phyloP scores from a whole-genome alignment of 75 land plant genomes.

The Gnetum montanum region DNA sequence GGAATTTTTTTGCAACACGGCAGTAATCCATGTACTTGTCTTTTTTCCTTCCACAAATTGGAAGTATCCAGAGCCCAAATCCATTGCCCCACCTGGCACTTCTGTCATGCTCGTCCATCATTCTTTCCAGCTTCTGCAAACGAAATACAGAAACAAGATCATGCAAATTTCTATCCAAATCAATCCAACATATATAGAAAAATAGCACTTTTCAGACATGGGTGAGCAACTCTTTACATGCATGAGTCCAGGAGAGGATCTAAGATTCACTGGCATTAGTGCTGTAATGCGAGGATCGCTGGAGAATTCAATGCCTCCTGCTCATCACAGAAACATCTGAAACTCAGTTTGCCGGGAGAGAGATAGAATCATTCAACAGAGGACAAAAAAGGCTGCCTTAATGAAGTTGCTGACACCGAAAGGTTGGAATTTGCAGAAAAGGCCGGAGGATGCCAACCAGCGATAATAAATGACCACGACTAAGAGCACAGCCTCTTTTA shows the following conservation, averaged over 20 bases:
- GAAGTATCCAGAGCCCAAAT: constrained; percentile 50
- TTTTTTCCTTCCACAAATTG: constrained; percentile 21
- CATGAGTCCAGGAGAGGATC: constrained; percentile 27
- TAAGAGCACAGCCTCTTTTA: neutral
- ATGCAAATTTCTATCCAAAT: no score
- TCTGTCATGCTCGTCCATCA: constrained; percentile 23
- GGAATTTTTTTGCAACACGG: constrained; percentile 28
- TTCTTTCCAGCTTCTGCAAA: constrained; percentile 22
- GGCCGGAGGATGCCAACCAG: no score
- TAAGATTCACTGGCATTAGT: constrained; percentile 23
- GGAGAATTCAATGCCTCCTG: no score
- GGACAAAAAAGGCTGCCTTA: no score
- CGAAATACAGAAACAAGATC: neutral
- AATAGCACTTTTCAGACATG: no score
- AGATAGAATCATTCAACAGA: no score
- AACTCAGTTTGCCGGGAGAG: no score
- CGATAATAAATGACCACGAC: neutral
- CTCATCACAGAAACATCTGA: no score
- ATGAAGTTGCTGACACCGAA: no score
- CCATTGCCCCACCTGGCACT: constrained; percentile 57
- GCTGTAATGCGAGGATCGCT: constrained; percentile 17
- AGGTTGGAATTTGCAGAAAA: no score
- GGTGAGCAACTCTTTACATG: no score
- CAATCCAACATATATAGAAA: no score
- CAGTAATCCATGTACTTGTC: constrained; percentile 50